Conservation (phyloP, 768 basidiomycete species). For the Amanita molliuscula region DNA sequence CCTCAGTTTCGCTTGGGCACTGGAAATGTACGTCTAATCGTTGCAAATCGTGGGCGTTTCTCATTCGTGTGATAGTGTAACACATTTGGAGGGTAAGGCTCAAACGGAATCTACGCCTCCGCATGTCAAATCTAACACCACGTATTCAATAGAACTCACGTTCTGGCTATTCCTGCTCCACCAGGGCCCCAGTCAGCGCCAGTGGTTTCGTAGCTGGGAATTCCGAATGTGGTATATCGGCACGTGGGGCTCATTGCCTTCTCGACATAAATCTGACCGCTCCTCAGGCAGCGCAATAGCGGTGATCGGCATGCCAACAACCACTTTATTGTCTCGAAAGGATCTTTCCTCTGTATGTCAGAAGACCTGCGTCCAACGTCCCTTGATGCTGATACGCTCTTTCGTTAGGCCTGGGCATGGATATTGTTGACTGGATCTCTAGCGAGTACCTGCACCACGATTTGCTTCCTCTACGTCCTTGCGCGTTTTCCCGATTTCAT, state of each 20-base stretch:
- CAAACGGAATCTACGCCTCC: background rate
- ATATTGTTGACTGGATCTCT: conserved; percentile 66
- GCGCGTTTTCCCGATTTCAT: conserved; percentile 64
- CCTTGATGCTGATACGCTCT: conserved; percentile 5
- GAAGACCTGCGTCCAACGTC: conserved; percentile 2
- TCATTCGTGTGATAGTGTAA: conserved; percentile 35
- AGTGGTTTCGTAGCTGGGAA: conserved; percentile 79
- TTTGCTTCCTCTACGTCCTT: conserved; percentile 65
- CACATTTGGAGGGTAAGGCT: conserved; percentile 66
- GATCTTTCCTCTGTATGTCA: conserved; percentile 45
- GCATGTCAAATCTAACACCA: background rate
- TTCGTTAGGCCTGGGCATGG: conserved; percentile 54
- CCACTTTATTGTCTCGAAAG: conserved; percentile 47
- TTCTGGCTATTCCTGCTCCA: conserved; percentile 81
- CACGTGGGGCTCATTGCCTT: conserved; percentile 18
- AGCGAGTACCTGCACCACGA: conserved; percentile 55
- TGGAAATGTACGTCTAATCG: conserved; percentile 52
- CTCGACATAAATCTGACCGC: conserved; percentile 2
- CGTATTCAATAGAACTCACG: conserved; percentile 41
- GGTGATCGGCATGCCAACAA: conserved; percentile 63
- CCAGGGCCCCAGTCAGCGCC: conserved; percentile 58
- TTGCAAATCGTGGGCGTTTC: conserved; percentile 2
- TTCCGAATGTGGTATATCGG: conserved; percentile 64
- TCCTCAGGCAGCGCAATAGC: conserved; percentile 49
- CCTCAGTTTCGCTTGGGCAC: conserved; percentile 63